Evolutionary conservation across 176 grass and related monocot species (phyloP).

Genomic region (Phragmites australis): DNA sequence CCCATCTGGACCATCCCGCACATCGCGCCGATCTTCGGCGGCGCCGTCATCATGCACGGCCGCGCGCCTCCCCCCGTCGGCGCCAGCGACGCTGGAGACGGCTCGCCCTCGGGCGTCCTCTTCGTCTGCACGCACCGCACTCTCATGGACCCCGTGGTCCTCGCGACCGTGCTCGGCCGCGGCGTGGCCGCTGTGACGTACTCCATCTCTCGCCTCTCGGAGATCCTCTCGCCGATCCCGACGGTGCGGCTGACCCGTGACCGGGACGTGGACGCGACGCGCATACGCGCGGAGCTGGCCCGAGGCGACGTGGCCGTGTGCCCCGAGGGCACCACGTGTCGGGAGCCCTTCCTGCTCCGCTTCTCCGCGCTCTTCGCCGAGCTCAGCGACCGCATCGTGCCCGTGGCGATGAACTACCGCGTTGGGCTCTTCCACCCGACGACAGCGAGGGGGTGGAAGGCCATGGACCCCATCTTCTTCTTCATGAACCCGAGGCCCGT

Average conservation of each 20-base stretch:
- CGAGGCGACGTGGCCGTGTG: slow-evolving; percentile 77
- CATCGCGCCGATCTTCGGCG: slow-evolving; percentile 64
- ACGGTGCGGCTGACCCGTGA: slow-evolving; percentile 67
- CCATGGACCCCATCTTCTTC: slow-evolving; percentile 99
- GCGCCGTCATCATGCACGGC: slow-evolving; percentile 61
- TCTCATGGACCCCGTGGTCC: slow-evolving; percentile 75
- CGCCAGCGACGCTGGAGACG: not conserved
- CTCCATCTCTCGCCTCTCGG: slow-evolving; percentile 75
- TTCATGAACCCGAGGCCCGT: slow-evolving; percentile 95
- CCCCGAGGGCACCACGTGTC: slow-evolving; percentile 94
- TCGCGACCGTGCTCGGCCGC: slow-evolving; percentile 59
- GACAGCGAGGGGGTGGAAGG: slow-evolving; percentile 89
- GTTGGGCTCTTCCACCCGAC: slow-evolving; percentile 94
- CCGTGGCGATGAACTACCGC: slow-evolving; percentile 80
- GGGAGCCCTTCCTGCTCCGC: slow-evolving; percentile 84
- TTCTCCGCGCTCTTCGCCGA: slow-evolving; percentile 97
- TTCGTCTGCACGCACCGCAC: slow-evolving; percentile 96
- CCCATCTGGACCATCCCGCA: slow-evolving; percentile 56
- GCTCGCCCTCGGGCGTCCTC: slow-evolving; percentile 50
- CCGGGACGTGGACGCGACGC: slow-evolving; percentile 46
- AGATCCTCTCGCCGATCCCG: slow-evolving; percentile 74
- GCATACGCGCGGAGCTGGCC: slow-evolving; percentile 56
- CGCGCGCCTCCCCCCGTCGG: slow-evolving; percentile 28
- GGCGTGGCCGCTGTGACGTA: slow-evolving; percentile 72
- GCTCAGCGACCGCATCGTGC: slow-evolving; percentile 92